Evolutionary conservation across 306 rosid genomes (phyloP), one percentile per base, ranked within the genome.

Genomic region (Neltuma alba): DNA sequence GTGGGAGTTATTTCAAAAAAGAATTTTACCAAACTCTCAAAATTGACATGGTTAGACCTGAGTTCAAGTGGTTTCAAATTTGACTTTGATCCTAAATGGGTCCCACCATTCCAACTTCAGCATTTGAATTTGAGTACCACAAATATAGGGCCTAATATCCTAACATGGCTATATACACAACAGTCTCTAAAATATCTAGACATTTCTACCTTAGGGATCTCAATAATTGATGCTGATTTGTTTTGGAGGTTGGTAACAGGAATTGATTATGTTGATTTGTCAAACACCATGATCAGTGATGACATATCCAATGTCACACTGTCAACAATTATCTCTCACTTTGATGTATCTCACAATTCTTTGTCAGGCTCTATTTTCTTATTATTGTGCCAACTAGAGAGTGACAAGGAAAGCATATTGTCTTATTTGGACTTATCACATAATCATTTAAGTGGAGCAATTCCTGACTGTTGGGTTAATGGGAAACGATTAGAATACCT

Each of bases 291-390:
- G 11, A 63, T 63, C 1, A 15, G 70, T 0, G 82, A 72, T 4
- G 74, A 45, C 28, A 74, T 58, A 7, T 72, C 85, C 11, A 72
- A 66, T 60, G 41, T 54, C 87, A 20, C 79, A 54, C 2, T 74
- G 27, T 54, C 52, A 25, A 0, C 77, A 21, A 76, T 76, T 50
- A 55, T 84, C 7, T 2, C 27, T 0, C 1, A 1, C 0, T 9
- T 76, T 7, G 25, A 15, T 9, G 44, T 68, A 4, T 21, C 63
- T 3, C 52, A 72, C 18, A 80, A 84, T 37, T n/a, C 1, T 1
- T 69, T 69, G 9, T 12, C 57, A 41, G 57, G 74, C 13, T 42
- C 74, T 14, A 64, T 64, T 64, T 64, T 1, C 20, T 14, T 38
- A 11, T 2, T 69, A 13, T 69, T 69, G 74, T 69, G 57, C 7